Conservation (phyloP, 805 yeast genomes). For the Pichia paraexigua region DNA sequence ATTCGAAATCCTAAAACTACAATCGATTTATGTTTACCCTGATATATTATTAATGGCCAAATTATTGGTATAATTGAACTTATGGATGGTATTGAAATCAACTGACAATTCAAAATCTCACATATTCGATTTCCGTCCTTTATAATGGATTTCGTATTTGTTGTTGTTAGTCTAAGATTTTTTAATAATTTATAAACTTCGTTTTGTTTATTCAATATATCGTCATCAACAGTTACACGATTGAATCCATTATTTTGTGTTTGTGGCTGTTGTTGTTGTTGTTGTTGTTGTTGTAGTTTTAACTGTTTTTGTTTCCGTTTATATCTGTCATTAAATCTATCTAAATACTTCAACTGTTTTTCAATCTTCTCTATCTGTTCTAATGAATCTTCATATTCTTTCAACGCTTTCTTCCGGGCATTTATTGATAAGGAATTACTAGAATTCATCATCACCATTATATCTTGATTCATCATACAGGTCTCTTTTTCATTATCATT, state of each 20-base stretch:
- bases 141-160: not conserved
- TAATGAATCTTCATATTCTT: conserved; percentile 5
- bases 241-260: not conserved
- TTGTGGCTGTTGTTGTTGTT: not conserved
- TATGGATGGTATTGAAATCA: not conserved
- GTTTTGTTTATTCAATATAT: not conserved
- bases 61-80: not conserved
- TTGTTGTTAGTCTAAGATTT: not conserved
- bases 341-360: conserved; percentile 1
- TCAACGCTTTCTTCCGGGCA: conserved; percentile 4
- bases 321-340: not conserved
- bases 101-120: not conserved
- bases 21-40: not conserved
- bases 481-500: not conserved
- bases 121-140: conserved; percentile 3
- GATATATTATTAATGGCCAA: conserved; percentile 9
- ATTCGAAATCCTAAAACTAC: conserved; percentile 8
- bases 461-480: not conserved
- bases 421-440: not conserved
- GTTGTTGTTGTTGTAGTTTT: not conserved
- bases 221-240: not conserved
- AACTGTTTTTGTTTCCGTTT: not conserved
- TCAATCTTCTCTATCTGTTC: conserved; percentile 3
- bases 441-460: not conserved
- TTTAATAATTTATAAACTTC: not conserved